Conservation (phyloP, 371 early-diverging fungal species). For the Dichotomocladium elegans region DNA sequence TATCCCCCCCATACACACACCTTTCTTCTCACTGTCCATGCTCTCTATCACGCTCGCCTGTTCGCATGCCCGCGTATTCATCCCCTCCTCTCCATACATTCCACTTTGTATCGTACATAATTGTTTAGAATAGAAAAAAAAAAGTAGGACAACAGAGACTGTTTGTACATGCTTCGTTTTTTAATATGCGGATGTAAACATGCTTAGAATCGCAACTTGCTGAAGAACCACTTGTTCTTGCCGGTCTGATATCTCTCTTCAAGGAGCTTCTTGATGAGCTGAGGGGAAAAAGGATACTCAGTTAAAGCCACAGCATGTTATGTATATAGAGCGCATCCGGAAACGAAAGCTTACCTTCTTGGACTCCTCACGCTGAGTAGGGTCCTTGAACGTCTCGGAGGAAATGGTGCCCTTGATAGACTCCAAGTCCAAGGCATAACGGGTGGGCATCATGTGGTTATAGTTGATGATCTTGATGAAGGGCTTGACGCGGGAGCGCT, state of each 20-base stretch:
- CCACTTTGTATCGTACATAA: neutral
- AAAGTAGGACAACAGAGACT: neutral
- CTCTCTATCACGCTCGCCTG: too few species aligned
- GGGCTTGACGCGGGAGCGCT: slow-evolving; percentile 95
- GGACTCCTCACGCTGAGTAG: slow-evolving; percentile 84
- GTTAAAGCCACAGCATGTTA: neutral
- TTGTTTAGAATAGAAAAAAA: neutral
- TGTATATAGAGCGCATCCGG: neutral
- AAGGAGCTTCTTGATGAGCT: slow-evolving; percentile 88
- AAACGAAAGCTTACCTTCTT: slow-evolving; percentile 63
- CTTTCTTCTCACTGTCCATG: neutral
- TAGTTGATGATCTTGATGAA: slow-evolving; percentile 98
- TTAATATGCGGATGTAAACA: neutral
- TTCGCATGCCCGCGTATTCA: too few species aligned
- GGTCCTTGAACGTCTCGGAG: slow-evolving; percentile 90
- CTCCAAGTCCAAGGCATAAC: slow-evolving; percentile 85
- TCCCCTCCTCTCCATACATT: too few species aligned
- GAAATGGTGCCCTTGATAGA: slow-evolving; percentile 85
- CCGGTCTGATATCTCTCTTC: slow-evolving; percentile 94
- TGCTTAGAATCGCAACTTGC: slow-evolving; percentile 95
- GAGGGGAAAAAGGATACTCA: neutral
- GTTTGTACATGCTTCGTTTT: neutral
- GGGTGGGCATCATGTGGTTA: slow-evolving; percentile 99
- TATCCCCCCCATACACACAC: neutral
- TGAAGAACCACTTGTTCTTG: slow-evolving; percentile 99